These are phyloP conservation scores for Elsinoe fawcettii DNA, from an alignment of 2,329 filamentous ascomycete genomes.

Conservation along the genomic window DNA sequence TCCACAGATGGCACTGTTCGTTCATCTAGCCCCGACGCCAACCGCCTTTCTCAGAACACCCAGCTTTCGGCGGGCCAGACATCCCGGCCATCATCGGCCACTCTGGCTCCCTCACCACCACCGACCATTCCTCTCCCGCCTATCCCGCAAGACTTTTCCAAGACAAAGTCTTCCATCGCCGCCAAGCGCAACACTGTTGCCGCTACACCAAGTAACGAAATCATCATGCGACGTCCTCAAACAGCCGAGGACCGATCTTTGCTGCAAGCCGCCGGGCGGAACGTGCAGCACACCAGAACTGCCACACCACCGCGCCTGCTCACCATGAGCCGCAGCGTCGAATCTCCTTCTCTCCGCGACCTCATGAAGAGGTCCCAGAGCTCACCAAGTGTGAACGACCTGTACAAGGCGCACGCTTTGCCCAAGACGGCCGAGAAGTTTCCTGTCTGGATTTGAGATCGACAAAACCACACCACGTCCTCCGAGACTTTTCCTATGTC, in stretches of 20 bases:
- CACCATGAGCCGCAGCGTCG: slow-evolving; percentile 7
- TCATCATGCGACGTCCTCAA: slow-evolving; percentile 22
- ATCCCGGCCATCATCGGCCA: slow-evolving; percentile 9
- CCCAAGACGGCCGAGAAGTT: slow-evolving; percentile 15
- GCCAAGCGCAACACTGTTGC: slow-evolving; percentile 26
- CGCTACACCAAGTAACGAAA: slow-evolving; percentile 22
- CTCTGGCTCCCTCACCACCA: slow-evolving; percentile 16
- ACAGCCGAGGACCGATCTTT: slow-evolving; percentile 23
- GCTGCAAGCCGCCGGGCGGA: slow-evolving; percentile 23
- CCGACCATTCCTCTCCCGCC: slow-evolving; percentile 16
- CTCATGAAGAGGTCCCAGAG: slow-evolving; percentile 9
- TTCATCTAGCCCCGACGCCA: not conserved
- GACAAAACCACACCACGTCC: not conserved
- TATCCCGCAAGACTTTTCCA: slow-evolving; percentile 26
- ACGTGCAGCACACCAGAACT: slow-evolving; percentile 21
- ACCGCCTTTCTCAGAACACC: not conserved
- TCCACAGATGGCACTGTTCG: not conserved
- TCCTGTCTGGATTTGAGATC: slow-evolving; percentile 15
- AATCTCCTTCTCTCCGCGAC: not conserved
- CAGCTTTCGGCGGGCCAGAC: not conserved
- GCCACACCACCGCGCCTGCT: slow-evolving; percentile 1
- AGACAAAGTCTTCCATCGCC: slow-evolving; percentile 32
- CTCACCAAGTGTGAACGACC: slow-evolving; percentile 10
- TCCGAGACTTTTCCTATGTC: slow-evolving; percentile 6
- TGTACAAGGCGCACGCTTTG: slow-evolving; percentile 14